Base-by-base conservation (phyloP, 2,329 filamentous ascomycete genomes). In the Atkinsonella texensis region DNA sequence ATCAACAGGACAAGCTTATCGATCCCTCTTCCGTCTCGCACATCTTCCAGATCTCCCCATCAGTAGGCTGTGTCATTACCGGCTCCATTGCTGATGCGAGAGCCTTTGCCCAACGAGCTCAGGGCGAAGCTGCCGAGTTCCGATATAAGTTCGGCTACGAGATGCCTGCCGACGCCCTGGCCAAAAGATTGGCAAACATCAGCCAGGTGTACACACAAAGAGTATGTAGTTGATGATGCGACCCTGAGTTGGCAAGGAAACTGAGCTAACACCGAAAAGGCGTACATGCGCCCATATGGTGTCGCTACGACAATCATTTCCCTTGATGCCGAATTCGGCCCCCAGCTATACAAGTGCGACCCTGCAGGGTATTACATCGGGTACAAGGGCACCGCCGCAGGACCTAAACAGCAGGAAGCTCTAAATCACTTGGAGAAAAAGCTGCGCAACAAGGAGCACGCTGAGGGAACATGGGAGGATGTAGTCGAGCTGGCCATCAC, bases 351-450 rank as follows among this genome's bases (percentile, higher is more conserved):
- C 85, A 98, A 97, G 76, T 96, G 90, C 68, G 93, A 98, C 66
- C 93, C 93, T 47, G 93, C 93, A 52, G 93, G 93, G 54, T 98
- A 98, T 77, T 97, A 93, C 68, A 89, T 91, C 52, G 93, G 93
- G 59, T 98, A 97, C 83, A 97, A 97, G 76, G 93, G 89, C 59
- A 97, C 93, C 46, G 89, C 93, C 50, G 94, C 93, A 8, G 93
- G 93, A 6, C 93, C 93, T 51, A 98, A 98, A 76, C 91, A 96
- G 70, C 93, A 98, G 70, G 93, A 98, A 77, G 93, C 93, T 56
- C 81, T 97, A 67, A 98, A 98, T 72, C 89, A 95, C 70, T 78
- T 98, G 53, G 93, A 98, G 81, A 97, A 97, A 84, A 97, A 97
- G 80, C 83, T 98, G 70, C 95, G 96, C 77, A 96, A 95, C 83